Base-by-base conservation (phyloP, 257 asterid genomes). In the Ehretia macrophylla region DNA sequence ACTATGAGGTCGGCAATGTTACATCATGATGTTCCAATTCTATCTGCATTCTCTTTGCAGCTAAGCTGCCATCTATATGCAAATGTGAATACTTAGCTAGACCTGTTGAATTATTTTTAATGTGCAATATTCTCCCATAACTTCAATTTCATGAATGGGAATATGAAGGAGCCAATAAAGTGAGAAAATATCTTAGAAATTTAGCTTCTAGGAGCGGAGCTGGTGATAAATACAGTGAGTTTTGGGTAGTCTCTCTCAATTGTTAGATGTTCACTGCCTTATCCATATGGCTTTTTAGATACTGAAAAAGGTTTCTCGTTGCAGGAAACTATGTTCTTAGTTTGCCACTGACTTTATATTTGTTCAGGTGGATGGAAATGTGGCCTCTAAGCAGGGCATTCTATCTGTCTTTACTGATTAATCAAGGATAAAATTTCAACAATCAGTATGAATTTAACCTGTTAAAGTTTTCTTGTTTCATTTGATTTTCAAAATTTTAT, bases 371-470 rank as follows among this genome's bases (percentile, higher is more conserved):
- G 99, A 92, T 67, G 96, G 94, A 71, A 92, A 94, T 64, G 81
- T 88, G 38, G 96, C 78, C 39, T 77, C 96, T 47, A 88, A 92
- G 72, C 99, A 86, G 81, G 96, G 99, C 11, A 74, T 88, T 61
- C 90, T 94, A 32, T 81, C 88, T 54, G 85, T 92, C 46, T 86
- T 88, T 80, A 84, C 87, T 0, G 99, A 92, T 72, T 94, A 96
- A 66, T 88, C 96, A 3, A 81, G 99, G 81, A 84, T 92, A 75
- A 88, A 86, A 75, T 92, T 74, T 59, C 85, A 96, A 40, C 70
- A 86, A 72, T 92, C 97, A 74, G 97, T 92, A 51, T 54, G 95
- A 46, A 51, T 52, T 60, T 17, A 10, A 39, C 40, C 16, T 44
- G 46, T 58, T 39, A 54, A 32, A 38, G 1, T 50, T 46, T 54